Evolutionary conservation across 345 rosid genomes (phyloP).

Genomic region (Raphanus sativus): DNA sequence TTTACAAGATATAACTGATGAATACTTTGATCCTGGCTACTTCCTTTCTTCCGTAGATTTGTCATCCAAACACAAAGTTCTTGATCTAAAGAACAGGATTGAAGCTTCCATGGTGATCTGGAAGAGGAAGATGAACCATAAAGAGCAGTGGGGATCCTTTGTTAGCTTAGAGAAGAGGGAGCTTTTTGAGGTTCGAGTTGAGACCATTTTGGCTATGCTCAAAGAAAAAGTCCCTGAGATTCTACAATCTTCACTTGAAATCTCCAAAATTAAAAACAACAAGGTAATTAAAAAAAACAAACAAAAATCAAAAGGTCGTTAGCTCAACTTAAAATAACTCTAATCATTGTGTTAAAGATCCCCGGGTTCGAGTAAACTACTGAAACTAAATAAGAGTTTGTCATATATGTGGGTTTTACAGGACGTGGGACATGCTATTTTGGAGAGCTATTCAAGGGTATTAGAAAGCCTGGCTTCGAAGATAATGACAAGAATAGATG

Average conservation of each 20-base stretch:
- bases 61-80: background rate
- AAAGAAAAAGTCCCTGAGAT: background rate
- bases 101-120: background rate
- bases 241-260: background rate
- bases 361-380: background rate
- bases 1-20: background rate
- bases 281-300: background rate
- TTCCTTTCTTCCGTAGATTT: background rate
- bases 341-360: no score
- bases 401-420: constrained; percentile 22
- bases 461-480: constrained; percentile 78
- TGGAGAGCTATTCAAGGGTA: constrained; percentile 92
- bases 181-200: background rate
- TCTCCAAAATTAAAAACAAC: background rate
- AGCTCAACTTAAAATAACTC: background rate
- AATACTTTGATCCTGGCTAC: background rate
- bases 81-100: background rate
- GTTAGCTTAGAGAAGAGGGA: background rate
- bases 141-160: background rate
- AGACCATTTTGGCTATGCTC: background rate
- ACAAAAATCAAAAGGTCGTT: background rate
- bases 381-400: background rate
- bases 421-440: constrained; percentile 88
- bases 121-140: background rate
- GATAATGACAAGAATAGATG: constrained; percentile 72